Evolutionary conservation across 1,139 yeast genomes (phyloP).

Genomic region (Magnusiomyces magnusii): DNA sequence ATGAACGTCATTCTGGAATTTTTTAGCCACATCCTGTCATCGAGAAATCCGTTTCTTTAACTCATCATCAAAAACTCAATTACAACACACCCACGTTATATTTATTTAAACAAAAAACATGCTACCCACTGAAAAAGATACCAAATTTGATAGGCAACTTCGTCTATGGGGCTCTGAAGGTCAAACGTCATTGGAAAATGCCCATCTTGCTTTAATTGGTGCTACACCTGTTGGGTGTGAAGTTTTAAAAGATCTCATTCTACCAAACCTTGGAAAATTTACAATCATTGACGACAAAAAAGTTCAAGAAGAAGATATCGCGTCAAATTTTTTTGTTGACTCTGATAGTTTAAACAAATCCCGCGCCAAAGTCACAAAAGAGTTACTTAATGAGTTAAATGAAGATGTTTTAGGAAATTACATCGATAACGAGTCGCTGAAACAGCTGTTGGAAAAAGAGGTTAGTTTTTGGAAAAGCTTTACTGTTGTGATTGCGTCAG

Average conservation of each 20-base stretch:
- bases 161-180: slow-evolving; percentile 83
- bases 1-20: too few species aligned
- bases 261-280: slow-evolving; percentile 71
- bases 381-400: slow-evolving; percentile 50
- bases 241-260: slow-evolving; percentile 63
- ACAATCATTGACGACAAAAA: slow-evolving; percentile 46
- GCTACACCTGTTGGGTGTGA: slow-evolving; percentile 60
- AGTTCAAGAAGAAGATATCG: slow-evolving; percentile 42
- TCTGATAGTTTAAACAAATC: slow-evolving; percentile 41
- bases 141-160: slow-evolving; percentile 72
- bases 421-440: slow-evolving; percentile 8
- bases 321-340: slow-evolving; percentile 56
- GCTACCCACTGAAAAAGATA: slow-evolving; percentile 24
- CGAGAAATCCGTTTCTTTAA: too few species aligned
- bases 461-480: slow-evolving; percentile 42
- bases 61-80: too few species aligned
- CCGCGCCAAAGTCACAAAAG: slow-evolving; percentile 38
- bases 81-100: too few species aligned
- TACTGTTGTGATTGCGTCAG: slow-evolving; percentile 47
- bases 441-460: neutral
- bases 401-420: slow-evolving; percentile 44
- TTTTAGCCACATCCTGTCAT: too few species aligned
- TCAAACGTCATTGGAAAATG: slow-evolving; percentile 50
- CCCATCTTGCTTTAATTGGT: slow-evolving; percentile 58
- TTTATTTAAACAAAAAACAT: neutral